Evolutionary conservation across 768 basidiomycete species (phyloP).

Genomic region (Auricularia cornea): DNA sequence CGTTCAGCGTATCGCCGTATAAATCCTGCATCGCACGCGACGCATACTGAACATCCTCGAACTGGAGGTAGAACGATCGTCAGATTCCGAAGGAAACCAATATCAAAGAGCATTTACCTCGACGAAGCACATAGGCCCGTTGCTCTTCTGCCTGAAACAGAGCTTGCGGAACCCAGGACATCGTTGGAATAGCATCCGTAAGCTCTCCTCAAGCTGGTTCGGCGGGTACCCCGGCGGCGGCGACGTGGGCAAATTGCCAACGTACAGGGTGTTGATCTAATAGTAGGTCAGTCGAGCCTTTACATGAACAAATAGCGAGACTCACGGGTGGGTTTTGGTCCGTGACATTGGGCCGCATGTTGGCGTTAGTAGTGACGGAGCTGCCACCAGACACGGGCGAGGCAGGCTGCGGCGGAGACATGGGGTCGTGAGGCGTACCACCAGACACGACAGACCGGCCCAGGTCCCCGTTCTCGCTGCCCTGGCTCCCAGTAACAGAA

Average conservation of each 20-base stretch:
- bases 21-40: constrained; percentile 82
- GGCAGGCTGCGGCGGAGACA: constrained; percentile 49
- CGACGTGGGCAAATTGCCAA: constrained; percentile 90
- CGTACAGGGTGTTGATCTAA: constrained; percentile 95
- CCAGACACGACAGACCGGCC: not conserved
- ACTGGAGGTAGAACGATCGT: constrained; percentile 40
- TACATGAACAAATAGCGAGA: constrained; percentile 10
- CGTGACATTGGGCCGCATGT: constrained; percentile 23
- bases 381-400: constrained; percentile 65
- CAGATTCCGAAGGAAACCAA: not conserved
- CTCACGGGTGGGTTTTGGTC: constrained; percentile 93
- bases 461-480: constrained; percentile 8
- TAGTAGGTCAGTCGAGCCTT: constrained; percentile 3
- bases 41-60: constrained; percentile 81
- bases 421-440: not conserved
- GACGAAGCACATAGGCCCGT: constrained; percentile 99
- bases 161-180: constrained; percentile 85
- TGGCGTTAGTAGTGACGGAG: constrained; percentile 17
- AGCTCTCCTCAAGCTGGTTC: constrained; percentile 77
- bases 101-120: constrained; percentile 47
- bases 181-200: constrained; percentile 71
- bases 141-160: constrained; percentile 91
- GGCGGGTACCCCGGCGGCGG: constrained; percentile 64
- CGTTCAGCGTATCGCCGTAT: constrained; percentile 85
- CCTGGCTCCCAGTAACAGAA: constrained; percentile 33